A percentile compares a stretch with the other conserved stretches of the same genome.
Conservation (phyloP, 2,329 filamentous ascomycete species). For the Ophiostoma novo-ulmi region DNA sequence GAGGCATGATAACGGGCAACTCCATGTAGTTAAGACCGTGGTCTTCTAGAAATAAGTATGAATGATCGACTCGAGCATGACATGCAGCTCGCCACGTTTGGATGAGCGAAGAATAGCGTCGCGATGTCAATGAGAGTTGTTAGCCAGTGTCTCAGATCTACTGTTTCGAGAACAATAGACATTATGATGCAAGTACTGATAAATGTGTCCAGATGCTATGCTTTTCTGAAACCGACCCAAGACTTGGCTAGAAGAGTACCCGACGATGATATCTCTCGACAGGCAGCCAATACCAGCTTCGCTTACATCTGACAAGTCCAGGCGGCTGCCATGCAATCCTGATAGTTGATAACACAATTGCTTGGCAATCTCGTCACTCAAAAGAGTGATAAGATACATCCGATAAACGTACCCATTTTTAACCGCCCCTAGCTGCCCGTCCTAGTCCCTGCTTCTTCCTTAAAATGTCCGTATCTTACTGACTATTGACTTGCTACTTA, state of each 20-base stretch:
- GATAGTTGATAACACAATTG: not conserved
- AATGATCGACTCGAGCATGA: not conserved
- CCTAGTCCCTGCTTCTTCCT: not conserved
- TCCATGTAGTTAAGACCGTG: not conserved
- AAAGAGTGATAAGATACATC: not conserved
- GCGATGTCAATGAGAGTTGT: not conserved
- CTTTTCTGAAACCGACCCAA: too few species aligned
- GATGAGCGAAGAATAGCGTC: not conserved
- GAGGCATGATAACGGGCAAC: not conserved
- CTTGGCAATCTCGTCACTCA: not conserved
- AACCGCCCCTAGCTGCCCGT: not conserved
- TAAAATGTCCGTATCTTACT: not conserved
- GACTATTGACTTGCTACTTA: not conserved
- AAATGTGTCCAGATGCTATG: not conserved
- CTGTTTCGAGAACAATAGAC: too few species aligned
- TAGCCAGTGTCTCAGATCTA: too few species aligned
- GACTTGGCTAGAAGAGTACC: not conserved
- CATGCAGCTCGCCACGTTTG: too few species aligned
- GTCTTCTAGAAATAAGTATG: not conserved
- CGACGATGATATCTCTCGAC: not conserved
- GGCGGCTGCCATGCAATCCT: not conserved
- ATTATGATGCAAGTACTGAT: too few species aligned
- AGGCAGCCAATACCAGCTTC: not conserved
- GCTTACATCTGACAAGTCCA: not conserved
- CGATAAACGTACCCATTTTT: not conserved